Evolutionary conservation across 768 basidiomycete species (phyloP).

Genomic region (Suillus luteus): DNA sequence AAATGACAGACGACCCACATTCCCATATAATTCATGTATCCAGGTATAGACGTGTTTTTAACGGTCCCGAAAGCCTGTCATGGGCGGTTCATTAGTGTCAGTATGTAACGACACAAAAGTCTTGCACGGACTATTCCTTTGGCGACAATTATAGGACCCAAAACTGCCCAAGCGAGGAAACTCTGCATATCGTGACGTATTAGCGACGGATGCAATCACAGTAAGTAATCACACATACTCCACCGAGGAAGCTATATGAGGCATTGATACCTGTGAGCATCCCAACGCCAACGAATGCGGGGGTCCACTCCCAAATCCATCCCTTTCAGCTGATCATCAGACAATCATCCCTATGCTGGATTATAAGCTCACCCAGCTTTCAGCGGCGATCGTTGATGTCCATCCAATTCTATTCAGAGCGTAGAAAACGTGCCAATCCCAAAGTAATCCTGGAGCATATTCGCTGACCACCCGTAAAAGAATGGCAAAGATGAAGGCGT

Average conservation of each 20-base stretch:
- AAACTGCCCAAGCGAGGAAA: slow-evolving; percentile 64
- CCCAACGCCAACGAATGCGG: slow-evolving; percentile 59
- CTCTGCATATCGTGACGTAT: slow-evolving; percentile 29
- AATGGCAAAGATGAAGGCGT: slow-evolving; percentile 48
- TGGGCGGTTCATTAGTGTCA: not conserved
- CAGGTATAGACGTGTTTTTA: slow-evolving; percentile 7
- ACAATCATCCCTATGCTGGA: not conserved
- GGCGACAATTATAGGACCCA: slow-evolving; percentile 54
- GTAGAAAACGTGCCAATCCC: slow-evolving; percentile 68
- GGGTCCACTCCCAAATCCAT: slow-evolving; percentile 34
- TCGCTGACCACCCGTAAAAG: slow-evolving; percentile 55
- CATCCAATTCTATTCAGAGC: slow-evolving; percentile 58
- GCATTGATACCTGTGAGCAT: slow-evolving; percentile 58
- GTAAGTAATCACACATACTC: slow-evolving; percentile 33
- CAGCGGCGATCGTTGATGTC: slow-evolving; percentile 54
- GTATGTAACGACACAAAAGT: not conserved
- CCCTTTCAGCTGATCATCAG: slow-evolving; percentile 10
- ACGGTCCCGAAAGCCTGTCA: slow-evolving; percentile 11
- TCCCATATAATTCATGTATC: slow-evolving; percentile 16
- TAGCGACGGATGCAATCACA: slow-evolving; percentile 2
- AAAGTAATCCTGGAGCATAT: slow-evolving; percentile 59
- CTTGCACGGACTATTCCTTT: slow-evolving; percentile 38
- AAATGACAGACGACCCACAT: slow-evolving; percentile 6
- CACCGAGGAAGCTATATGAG: slow-evolving; percentile 49
- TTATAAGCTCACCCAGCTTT: slow-evolving; percentile 49